Base-by-base conservation (phyloP, 2,329 filamentous ascomycete species). In the Macrophomina pseudophaseolina region DNA sequence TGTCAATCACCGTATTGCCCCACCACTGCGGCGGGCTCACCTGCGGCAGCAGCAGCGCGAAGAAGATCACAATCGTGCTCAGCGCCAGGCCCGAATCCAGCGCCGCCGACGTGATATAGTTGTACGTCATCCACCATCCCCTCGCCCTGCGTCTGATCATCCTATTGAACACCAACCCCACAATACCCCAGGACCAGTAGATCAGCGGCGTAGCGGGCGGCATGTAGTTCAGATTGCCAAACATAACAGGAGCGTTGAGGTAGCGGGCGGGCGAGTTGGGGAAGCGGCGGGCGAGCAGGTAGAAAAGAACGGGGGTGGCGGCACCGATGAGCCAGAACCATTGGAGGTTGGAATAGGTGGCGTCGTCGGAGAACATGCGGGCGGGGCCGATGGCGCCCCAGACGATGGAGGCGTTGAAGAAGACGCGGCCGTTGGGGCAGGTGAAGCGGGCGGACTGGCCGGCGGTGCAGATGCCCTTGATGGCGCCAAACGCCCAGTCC, bases 321-420 rank as follows among this genome's bases (percentile, higher is more conserved):
- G 85, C 85, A 66, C 88, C 88, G 53, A 88, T 52, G 67, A 80
- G 70, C 78, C 89, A 90, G 80, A 89, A 89, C 69, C 80, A 69
- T 69, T 89, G 87, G 51, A 90, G 84, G 2, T 83, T 81, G 0
- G 83, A 83, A 80, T 90, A 90, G 71, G 90, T 84, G 68, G 87
- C 84, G 4, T 86, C 87, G 0, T 85, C 85, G 1, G 85, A 87
- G 78, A 90, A 90, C 74, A 90, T 86, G 70, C 87, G 85, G 4
- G 40, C 40, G 16, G 56, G 53, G 0, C 88, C 88, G 66, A 90
- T 85, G 46, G 89, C 83, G 14, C 88, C 88, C 88, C 88, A 91
- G 69, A 90, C 90, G 35, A 91, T 85, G 0, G 86, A 88, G 0
- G 88, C 87, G 8, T 87, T 85, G 72, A 89, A 90, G 74, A 90